Conservation (phyloP, 176 grass and related monocot genomes). For the Dendrocalamus sinicus region DNA sequence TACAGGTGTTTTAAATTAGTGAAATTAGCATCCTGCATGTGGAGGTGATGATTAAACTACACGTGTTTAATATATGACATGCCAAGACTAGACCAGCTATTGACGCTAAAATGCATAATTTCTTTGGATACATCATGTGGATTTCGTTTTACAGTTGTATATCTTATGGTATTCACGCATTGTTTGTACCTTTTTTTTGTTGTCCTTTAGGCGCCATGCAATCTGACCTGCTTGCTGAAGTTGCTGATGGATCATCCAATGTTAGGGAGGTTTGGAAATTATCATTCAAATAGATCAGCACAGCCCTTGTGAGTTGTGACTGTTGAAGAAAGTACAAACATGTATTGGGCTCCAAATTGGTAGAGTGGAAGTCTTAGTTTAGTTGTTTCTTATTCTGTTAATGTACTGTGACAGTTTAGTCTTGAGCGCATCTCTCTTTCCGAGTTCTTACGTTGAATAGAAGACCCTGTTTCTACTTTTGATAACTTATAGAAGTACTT, state of each 20-base stretch:
- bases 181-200: slow-evolving; percentile 25
- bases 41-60: slow-evolving; percentile 21
- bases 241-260: slow-evolving; percentile 93
- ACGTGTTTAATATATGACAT: slow-evolving; percentile 26
- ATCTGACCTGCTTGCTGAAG: slow-evolving; percentile 68
- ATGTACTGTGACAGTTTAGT: slow-evolving; percentile 32
- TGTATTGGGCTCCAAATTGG: slow-evolving; percentile 23
- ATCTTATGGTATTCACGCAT: slow-evolving; percentile 9
- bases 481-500: not conserved
- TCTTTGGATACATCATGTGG: slow-evolving; percentile 15
- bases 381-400: slow-evolving; percentile 3
- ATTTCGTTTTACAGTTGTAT: slow-evolving; percentile 23
- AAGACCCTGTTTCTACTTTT: slow-evolving; percentile 13
- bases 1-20: slow-evolving; percentile 8
- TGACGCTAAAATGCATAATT: slow-evolving; percentile 12
- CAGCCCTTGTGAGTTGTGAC: not conserved
- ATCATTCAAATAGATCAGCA: slow-evolving; percentile 56
- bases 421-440: not conserved
- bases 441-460: not conserved
- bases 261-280: slow-evolving; percentile 95
- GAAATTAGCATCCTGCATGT: slow-evolving; percentile 18
- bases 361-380: slow-evolving; percentile 11
- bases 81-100: not conserved
- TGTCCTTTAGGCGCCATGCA: slow-evolving; percentile 66
- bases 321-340: slow-evolving; percentile 7